These are phyloP conservation scores for Ophiobolus disseminans DNA, from an alignment of 2,329 filamentous ascomycete genomes.

Conservation along the genomic window DNA sequence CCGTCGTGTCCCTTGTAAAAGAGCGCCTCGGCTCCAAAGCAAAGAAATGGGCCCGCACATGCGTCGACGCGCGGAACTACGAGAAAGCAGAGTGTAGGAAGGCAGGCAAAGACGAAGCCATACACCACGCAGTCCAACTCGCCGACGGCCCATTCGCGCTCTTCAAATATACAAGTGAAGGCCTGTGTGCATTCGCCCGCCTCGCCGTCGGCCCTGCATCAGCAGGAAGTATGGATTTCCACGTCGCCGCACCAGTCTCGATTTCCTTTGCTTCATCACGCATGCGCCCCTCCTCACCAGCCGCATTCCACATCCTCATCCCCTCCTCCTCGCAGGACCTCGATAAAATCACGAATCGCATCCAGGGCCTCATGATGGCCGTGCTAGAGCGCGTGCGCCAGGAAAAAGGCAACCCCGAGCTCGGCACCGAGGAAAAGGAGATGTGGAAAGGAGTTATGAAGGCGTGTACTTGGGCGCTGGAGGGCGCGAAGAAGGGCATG, in stretches of 20 bases:
- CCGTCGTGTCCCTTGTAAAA: constrained; percentile 31
- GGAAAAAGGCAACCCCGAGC: constrained; percentile 27
- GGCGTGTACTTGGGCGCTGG: constrained; percentile 35
- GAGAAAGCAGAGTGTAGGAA: constrained; percentile 26
- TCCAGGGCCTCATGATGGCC: constrained; percentile 42
- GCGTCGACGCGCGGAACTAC: constrained; percentile 29
- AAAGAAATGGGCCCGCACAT: constrained; percentile 30
- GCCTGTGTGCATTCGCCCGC: constrained; percentile 33
- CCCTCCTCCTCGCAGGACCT: constrained; percentile 16
- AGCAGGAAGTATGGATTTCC: constrained; percentile 9
- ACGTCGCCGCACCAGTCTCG: constrained; percentile 30
- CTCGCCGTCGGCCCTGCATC: constrained; percentile 35
- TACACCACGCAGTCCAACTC: constrained; percentile 35
- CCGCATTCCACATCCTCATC: constrained; percentile 32
- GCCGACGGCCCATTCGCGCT: constrained; percentile 36
- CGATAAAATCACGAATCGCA: constrained; percentile 28
- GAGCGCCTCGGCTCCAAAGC: constrained; percentile 29
- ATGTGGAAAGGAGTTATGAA: constrained; percentile 35
- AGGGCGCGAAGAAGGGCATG: constrained; percentile 32
- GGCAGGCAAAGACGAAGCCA: constrained; percentile 23
- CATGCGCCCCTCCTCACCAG: constrained; percentile 20
- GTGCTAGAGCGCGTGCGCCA: constrained; percentile 35
- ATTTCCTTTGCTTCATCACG: constrained; percentile 22
- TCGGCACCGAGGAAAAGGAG: constrained; percentile 20
- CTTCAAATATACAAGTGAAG: constrained; percentile 7